These are phyloP conservation scores for Tricholoma hemisulphureum DNA, from an alignment of 768 basidiomycete species.

Conservation along the genomic window DNA sequence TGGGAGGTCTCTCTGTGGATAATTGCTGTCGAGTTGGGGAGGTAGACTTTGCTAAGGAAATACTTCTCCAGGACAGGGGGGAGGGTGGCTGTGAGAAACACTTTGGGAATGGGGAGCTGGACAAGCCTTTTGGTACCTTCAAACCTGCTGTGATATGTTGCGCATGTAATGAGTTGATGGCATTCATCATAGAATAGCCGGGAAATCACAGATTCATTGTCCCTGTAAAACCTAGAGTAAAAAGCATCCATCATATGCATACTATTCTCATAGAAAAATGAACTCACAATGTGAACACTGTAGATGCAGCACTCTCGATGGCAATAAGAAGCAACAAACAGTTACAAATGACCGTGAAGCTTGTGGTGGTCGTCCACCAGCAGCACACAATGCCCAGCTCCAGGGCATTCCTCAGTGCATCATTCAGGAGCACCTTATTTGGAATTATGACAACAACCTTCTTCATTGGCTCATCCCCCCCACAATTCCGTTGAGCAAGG, in stretches of 20 bases:
- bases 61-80: constrained; percentile 5
- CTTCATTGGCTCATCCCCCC: no score
- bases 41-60: constrained; percentile 5
- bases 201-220: not conserved
- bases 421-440: constrained; percentile 13
- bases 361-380: constrained; percentile 8
- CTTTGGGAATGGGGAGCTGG: constrained; percentile 7
- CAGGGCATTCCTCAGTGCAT: constrained; percentile 6
- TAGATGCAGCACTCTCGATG: constrained; percentile 1
- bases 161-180: constrained; percentile 11
- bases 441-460: constrained; percentile 18
- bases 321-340: not conserved
- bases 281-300: constrained; percentile 7
- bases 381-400: not conserved
- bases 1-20: not conserved
- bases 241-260: not conserved
- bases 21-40: not conserved
- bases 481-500: no score
- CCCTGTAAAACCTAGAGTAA: constrained; percentile 1
- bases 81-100: constrained; percentile 20
- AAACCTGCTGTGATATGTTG: constrained; percentile 6
- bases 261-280: not conserved
- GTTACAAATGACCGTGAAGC: not conserved
- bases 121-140: constrained; percentile 2
- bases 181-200: constrained; percentile 20